These are phyloP conservation scores for Aphanocladium album DNA, from an alignment of 2,329 filamentous ascomycete species.

Conservation along the genomic window DNA sequence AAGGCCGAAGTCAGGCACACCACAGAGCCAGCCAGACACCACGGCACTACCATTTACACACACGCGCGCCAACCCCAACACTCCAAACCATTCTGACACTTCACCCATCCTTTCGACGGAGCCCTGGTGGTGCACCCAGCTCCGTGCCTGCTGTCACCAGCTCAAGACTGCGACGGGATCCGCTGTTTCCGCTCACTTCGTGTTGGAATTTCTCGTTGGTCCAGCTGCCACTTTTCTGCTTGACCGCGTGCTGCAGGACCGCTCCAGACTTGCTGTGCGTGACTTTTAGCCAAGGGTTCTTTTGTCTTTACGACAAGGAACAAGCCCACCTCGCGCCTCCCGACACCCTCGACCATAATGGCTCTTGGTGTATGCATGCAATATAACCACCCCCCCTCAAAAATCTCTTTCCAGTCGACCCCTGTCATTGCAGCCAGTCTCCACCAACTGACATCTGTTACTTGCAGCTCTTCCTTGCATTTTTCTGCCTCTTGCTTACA, in stretches of 20 bases:
- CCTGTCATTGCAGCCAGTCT: constrained; percentile 16
- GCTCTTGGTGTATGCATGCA: constrained; percentile 26
- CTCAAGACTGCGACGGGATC: neutral
- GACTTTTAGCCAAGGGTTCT: constrained; percentile 11
- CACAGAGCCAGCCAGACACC: neutral
- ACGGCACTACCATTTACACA: neutral
- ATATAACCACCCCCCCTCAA: constrained; percentile 21
- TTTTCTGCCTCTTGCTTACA: neutral
- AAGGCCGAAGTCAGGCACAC: constrained; percentile 4
- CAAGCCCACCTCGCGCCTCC: constrained; percentile 9
- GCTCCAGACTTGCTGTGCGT: constrained; percentile 1
- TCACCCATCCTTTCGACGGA: neutral
- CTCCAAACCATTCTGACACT: constrained; percentile 13
- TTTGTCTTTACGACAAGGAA: constrained; percentile 5
- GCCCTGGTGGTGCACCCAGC: neutral
- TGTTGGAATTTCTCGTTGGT: neutral
- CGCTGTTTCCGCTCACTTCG: constrained; percentile 3
- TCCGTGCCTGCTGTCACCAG: neutral
- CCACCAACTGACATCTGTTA: constrained; percentile 17
- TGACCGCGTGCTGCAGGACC: neutral
- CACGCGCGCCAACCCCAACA: constrained; percentile 8
- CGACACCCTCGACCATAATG: constrained; percentile 22
- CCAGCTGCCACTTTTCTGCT: neutral
- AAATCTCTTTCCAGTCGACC: constrained; percentile 9
- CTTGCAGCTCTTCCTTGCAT: constrained; percentile 6